Base-by-base conservation (phyloP, 129 eudicot species). In the Lactuca sativa region DNA sequence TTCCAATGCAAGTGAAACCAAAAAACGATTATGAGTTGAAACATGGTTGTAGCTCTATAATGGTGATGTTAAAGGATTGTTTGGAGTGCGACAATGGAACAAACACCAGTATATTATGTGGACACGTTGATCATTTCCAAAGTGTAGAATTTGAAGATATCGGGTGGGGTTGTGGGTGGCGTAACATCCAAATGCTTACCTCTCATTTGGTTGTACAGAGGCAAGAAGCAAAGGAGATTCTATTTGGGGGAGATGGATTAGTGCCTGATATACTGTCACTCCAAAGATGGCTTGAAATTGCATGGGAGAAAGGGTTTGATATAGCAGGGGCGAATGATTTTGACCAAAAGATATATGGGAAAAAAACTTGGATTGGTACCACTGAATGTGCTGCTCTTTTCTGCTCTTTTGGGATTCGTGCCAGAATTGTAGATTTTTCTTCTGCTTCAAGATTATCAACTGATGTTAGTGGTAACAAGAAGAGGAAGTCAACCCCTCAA, bases 141-240 rank as follows among this genome's bases (percentile, higher is more conserved):
- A 85, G 88, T 78, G 41, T 30, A 48, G 65, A 62, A 13, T 79
- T 81, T 18, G 85, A 82, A 80, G 99, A 83, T 72, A 72, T 58
- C 57, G 95, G 97, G 13, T 93, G 99, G 97, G 97, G 97, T 4
- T 93, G 98, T 56, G 98, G 97, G 36, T 93, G 95, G 97, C 97
- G 99, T 31, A 93, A 93, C 71, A 93, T 93, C 59, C 99, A 93
- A 54, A 90, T 93, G 97, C 83, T 90, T 54, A 78, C 86, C 67
- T 93, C 97, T 18, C 90, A 90, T 81, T 65, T 93, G 79, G 79
- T 93, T 77, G 72, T 58, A 32, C 79, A 82, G 31, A 76, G 87
- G 71, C 84, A 37, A 62, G 92, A 90, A 69, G 88, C 84, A 43
- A 79, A 73, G 57, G 77, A 73, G 16, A 71, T 74, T 56, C 64